Base-by-base conservation (phyloP, 78 protist genomes). In the Chrysochromulina parva region DNA sequence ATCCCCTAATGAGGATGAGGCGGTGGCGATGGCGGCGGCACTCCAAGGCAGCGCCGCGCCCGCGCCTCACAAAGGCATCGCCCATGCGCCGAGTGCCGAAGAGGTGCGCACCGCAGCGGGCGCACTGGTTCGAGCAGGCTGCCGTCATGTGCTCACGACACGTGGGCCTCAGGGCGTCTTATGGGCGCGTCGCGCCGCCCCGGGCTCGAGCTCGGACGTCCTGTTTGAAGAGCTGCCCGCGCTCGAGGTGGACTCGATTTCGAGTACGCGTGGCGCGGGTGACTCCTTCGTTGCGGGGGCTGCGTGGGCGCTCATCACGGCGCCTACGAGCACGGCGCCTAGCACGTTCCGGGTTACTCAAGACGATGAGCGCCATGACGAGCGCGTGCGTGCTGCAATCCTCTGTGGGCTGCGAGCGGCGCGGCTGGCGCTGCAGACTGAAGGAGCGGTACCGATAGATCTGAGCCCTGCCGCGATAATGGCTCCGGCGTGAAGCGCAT, bases 191-290 rank as follows among this genome's bases (percentile, higher is more conserved):
- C 19, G 38, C 62, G 60, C 10, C 59, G 62, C 3, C 22, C 1
- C 5, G 38, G 62, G 28, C 3, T 4, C 16, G 52, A 9, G 10
- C 52, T 22, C 11, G 57, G 54, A 4, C 28, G 86, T 78, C 60
- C 0, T 16, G 52, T 19, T 24, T 20, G 60, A 11, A 48, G 58
- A 20, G 58, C 11, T 11, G 24, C 50, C 62, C 24, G 62, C 86
- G 86, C 86, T 19, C 50, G 16, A 38, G 17, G 86, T 13, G 48
- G 11, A 7, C 26, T 3, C 47, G 14, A 38, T 78, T 48, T 0
- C 6, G 48, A 10, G n/a, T n/a, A 78, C 86, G 86, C 60, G 86
- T 62, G 86, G 86, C 60, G 86, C 86, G 10, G 86, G 86, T 1
- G 86, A 78, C 60, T 7, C 26, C 62, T 53, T 78, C 47, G 86